A percentile compares a stretch with the other conserved stretches of the same genome.
Evolutionary conservation across 768 basidiomycete species (phyloP).

Genomic region (Russula abietina): DNA sequence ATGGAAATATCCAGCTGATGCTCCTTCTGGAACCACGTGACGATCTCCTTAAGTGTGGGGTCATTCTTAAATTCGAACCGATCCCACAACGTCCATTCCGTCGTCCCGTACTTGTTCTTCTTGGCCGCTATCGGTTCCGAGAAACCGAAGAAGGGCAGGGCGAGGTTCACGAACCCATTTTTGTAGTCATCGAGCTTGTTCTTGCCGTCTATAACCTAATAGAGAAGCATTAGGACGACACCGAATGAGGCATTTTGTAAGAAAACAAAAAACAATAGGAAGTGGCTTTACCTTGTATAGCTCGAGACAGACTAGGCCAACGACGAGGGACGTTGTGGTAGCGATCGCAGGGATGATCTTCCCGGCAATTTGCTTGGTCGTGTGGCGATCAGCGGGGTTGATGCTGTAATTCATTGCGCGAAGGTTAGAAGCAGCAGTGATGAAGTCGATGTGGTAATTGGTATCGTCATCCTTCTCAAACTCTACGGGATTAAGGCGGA

Average conservation of each 20-base stretch:
- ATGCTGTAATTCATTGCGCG: slow-evolving; percentile 95
- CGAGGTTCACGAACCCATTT: slow-evolving; percentile 97
- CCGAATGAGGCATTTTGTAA: neutral
- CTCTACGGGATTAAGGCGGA: slow-evolving; percentile 89
- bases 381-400: slow-evolving; percentile 76
- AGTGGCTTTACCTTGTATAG: slow-evolving; percentile 74
- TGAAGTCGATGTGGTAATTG: slow-evolving; percentile 98
- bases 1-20: slow-evolving; percentile 88
- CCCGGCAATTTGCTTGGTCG: slow-evolving; percentile 95
- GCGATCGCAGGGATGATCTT: slow-evolving; percentile 99
- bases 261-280: neutral
- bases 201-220: slow-evolving; percentile 91
- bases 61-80: slow-evolving; percentile 89
- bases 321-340: slow-evolving; percentile 94
- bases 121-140: slow-evolving; percentile 90
- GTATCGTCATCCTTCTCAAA: slow-evolving; percentile 99
- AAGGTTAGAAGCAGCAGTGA: slow-evolving; percentile 94
- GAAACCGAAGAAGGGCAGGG: slow-evolving; percentile 98
- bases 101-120: slow-evolving; percentile 82
- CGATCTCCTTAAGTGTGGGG: slow-evolving; percentile 79
- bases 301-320: slow-evolving; percentile 93
- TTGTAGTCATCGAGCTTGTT: slow-evolving; percentile 90
- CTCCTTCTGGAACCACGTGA: slow-evolving; percentile 75
- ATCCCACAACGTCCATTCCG: slow-evolving; percentile 98
- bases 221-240: neutral